These are phyloP conservation scores for Colletotrichum paranaense DNA, from an alignment of 2,329 filamentous ascomycete genomes.

Conservation along the genomic window DNA sequence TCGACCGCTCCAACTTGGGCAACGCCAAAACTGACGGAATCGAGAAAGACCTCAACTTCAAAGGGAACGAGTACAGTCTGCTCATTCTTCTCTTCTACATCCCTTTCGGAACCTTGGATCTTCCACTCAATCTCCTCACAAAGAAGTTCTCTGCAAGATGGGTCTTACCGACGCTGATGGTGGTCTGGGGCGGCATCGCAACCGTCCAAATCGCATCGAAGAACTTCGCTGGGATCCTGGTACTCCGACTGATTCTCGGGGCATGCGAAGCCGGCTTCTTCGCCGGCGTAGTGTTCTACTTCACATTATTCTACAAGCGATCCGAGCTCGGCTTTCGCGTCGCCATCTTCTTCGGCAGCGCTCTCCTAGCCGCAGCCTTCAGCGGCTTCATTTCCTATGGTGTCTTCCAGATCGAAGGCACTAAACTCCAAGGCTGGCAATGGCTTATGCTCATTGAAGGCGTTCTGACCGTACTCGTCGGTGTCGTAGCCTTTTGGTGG, in stretches of 20 bases:
- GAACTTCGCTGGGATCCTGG: not conserved
- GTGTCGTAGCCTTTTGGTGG: not conserved
- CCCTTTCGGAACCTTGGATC: not conserved
- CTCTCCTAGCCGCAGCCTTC: not conserved
- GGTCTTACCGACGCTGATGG: not conserved
- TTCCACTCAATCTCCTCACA: not conserved
- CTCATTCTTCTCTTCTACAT: slow-evolving; percentile 11
- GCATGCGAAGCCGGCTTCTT: slow-evolving; percentile 67
- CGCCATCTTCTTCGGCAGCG: slow-evolving; percentile 1
- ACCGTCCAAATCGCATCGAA: not conserved
- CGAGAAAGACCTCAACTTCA: slow-evolving; percentile 4
- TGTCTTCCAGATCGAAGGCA: not conserved
- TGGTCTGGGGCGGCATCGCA: not conserved
- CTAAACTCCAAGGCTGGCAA: not conserved
- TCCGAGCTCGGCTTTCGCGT: slow-evolving; percentile 56
- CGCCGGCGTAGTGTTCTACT: slow-evolving; percentile 64
- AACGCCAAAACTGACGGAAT: slow-evolving; percentile 8
- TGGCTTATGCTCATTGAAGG: not conserved
- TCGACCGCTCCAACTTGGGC: slow-evolving; percentile 11
- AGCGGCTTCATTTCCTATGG: not conserved
- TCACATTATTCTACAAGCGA: slow-evolving; percentile 61
- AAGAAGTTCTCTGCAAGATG: not conserved
- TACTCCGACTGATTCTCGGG: not conserved
- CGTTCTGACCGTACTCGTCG: not conserved
- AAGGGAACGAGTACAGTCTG: slow-evolving; percentile 3